Base-by-base conservation (phyloP, 2,329 filamentous ascomycete species). In the Penicillium aurantiogriseum region DNA sequence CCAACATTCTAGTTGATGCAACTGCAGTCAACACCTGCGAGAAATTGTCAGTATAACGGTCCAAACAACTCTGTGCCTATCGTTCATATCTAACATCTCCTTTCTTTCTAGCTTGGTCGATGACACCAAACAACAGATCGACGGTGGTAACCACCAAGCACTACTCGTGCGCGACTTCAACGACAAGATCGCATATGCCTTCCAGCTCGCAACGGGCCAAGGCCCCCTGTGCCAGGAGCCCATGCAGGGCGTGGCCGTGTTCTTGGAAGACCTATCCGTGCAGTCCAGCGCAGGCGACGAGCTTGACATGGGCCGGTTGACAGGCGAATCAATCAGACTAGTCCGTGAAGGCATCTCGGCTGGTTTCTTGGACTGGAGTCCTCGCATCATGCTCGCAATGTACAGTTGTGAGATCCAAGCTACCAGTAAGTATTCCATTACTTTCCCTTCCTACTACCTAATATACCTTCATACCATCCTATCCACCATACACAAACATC, bases 321-420 rank as follows among this genome's bases (percentile, higher is more conserved):
- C 92, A 0, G 92, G 94, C 61, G 94, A 97, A 77, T 86, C 96
- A 44, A 96, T 99, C 79, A 92, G 92, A 74, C 88, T 90, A 0
- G 87, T 93, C 19, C 91, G 93, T 65, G 87, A 91, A 45, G 85
- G 88, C n/a, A 91, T 99, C 60, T 85, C 88, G 50, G 81, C 88
- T 62, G 93, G 88, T 23, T 96, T 97, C 80, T 80, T 97, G 19
- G 94, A 97, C 80, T 99, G 94, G 94, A 93, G 89, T 39, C 90
- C 94, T 0, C 87, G 94, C n/a, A 85, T 99, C 65, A 86, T 97
- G 78, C 85, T 99, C 44, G 94, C 94, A 51, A 97, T 97, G 91
- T 99, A 99, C 79, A 91, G 86, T 54, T 96, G 93, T 73, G 94
- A 97, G 73, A 97, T 99, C 69, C 94, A 97, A 82, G 92, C 93